Evolutionary conservation across 805 yeast species (phyloP).

Genomic region (Pichia deserticola): DNA sequence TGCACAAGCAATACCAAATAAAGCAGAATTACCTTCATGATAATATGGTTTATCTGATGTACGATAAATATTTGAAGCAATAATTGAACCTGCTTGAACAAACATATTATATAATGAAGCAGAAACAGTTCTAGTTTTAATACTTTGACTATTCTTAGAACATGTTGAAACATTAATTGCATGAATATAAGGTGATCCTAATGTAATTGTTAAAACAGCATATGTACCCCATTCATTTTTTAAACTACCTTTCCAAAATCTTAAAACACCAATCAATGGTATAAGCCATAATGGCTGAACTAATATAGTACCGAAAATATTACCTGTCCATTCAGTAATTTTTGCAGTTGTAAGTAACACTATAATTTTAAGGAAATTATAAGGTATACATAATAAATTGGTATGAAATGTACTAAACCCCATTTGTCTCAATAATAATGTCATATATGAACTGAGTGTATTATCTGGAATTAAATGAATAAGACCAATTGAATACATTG

Average conservation of each 20-base stretch:
- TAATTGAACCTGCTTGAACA: slow-evolving; percentile 50
- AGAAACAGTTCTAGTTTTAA: slow-evolving; percentile 53
- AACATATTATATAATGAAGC: slow-evolving; percentile 57
- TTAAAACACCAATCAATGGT: slow-evolving; percentile 20
- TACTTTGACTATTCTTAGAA: slow-evolving; percentile 54
- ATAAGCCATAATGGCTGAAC: slow-evolving; percentile 21
- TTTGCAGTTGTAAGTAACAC: slow-evolving; percentile 30
- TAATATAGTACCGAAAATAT: slow-evolving; percentile 17
- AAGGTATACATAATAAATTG: slow-evolving; percentile 47
- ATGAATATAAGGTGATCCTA: slow-evolving; percentile 43
- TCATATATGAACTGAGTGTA: slow-evolving; percentile 37
- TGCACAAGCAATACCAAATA: slow-evolving; percentile 29
- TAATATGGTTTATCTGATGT: slow-evolving; percentile 53
- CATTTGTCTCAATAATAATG: slow-evolving; percentile 39
- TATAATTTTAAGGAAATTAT: slow-evolving; percentile 32
- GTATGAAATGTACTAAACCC: slow-evolving; percentile 48
- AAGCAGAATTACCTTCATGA: slow-evolving; percentile 44
- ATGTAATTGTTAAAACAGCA: slow-evolving; percentile 16
- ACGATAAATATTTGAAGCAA: slow-evolving; percentile 50
- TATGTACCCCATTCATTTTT: slow-evolving; percentile 22
- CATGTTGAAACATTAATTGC: slow-evolving; percentile 53
- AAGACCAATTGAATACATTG: slow-evolving; percentile 41
- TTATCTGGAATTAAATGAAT: slow-evolving; percentile 31
- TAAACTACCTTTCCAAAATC: slow-evolving; percentile 23
- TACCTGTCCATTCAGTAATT: slow-evolving; percentile 29